phyloP scores from a whole-genome alignment of 192 early-diverging fungal genomes.

The Coemansia sp. region DNA sequence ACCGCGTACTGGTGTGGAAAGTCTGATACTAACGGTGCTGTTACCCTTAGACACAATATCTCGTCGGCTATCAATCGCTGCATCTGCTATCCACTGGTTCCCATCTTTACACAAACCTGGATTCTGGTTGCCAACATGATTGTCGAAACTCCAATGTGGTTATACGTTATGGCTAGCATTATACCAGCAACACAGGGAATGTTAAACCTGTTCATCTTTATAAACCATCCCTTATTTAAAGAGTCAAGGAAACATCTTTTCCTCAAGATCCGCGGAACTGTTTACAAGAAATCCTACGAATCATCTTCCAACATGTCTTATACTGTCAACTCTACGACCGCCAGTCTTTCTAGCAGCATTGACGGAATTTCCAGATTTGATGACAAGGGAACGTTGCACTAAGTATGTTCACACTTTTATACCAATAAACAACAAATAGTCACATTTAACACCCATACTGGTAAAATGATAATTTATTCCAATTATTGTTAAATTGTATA shows the following conservation, averaged over 20 bases:
- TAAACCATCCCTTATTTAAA: slow-evolving; percentile 27
- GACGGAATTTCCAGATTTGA: slow-evolving; percentile 1
- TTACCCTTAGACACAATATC: background rate
- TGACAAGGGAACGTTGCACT: background rate
- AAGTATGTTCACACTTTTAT: too few species aligned
- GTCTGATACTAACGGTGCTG: too few species aligned
- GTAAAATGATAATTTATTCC: too few species aligned
- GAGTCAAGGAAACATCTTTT: background rate
- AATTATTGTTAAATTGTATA: too few species aligned
- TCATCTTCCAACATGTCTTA: background rate
- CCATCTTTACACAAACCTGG: slow-evolving; percentile 42
- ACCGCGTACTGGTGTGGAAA: too few species aligned
- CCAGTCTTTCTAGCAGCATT: background rate
- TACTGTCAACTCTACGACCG: background rate
- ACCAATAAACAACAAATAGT: too few species aligned
- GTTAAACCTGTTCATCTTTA: slow-evolving; percentile 35
- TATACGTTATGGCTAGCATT: slow-evolving; percentile 46
- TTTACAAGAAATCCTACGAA: slow-evolving; percentile 1
- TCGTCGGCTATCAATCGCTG: slow-evolving; percentile 16
- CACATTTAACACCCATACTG: background rate
- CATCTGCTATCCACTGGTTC: slow-evolving; percentile 20
- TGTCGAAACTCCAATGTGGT: slow-evolving; percentile 31
- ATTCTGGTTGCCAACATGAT: slow-evolving; percentile 37
- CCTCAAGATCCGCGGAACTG: background rate
- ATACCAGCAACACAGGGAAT: slow-evolving; percentile 40